phyloP scores from a whole-genome alignment of 1,284 basidiomycete genomes.

The Melampsora americana region DNA sequence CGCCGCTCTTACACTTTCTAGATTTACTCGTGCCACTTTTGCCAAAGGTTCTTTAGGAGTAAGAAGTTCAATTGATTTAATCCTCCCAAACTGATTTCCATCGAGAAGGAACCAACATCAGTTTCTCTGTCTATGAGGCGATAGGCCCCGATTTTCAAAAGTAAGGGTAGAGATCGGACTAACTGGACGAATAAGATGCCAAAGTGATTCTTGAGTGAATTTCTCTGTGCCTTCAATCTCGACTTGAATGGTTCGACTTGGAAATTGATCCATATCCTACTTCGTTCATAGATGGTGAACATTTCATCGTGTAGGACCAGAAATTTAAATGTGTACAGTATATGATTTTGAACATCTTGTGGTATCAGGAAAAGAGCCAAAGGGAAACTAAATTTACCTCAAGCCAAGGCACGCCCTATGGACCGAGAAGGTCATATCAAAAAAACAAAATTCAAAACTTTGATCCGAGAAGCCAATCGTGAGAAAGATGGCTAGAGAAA shows the following conservation, averaged over 20 bases:
- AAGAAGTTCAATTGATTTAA: constrained; percentile 29
- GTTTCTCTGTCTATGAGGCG: constrained; percentile 50
- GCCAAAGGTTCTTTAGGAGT: constrained; percentile 14
- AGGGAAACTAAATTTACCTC: too few species aligned
- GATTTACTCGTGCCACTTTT: constrained; percentile 47
- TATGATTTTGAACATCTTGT: too few species aligned
- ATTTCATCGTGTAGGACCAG: too few species aligned
- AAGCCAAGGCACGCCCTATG: too few species aligned
- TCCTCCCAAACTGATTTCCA: constrained; percentile 39
- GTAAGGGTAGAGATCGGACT: constrained; percentile 55
- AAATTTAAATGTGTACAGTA: too few species aligned
- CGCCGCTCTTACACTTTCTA: constrained; percentile 62
- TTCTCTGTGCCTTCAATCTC: constrained; percentile 79
- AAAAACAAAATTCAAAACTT: too few species aligned
- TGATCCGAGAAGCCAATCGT: too few species aligned
- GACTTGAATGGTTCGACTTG: constrained; percentile 69
- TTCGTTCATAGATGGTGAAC: background rate
- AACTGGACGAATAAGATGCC: constrained; percentile 66
- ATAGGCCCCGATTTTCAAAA: constrained; percentile 60
- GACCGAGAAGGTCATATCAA: too few species aligned
- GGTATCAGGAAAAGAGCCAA: too few species aligned
- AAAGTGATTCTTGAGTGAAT: constrained; percentile 71
- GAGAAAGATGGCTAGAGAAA: background rate
- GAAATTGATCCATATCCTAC: constrained; percentile 79
- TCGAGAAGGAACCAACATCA: background rate